These are phyloP conservation scores for Psilocybe sp. DNA, from an alignment of 768 basidiomycete species.

Conservation along the genomic window DNA sequence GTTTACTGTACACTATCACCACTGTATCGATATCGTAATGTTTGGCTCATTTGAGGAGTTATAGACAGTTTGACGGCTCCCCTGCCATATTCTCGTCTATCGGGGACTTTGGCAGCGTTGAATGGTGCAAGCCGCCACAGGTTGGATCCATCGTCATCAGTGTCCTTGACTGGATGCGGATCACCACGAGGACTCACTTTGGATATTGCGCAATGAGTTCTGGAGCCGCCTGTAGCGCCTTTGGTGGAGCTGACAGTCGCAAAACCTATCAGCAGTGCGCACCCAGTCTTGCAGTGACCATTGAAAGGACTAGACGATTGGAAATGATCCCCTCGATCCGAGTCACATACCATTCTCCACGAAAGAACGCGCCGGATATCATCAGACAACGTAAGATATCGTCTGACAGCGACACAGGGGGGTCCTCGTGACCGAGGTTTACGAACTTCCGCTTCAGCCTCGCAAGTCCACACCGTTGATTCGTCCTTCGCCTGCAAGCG, in stretches of 20 bases:
- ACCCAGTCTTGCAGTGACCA: not conserved
- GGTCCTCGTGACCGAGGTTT: no score
- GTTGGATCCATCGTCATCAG: conserved; percentile 7
- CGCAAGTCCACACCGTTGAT: no score
- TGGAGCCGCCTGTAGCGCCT: conserved; percentile 22
- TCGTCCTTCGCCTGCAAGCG: no score
- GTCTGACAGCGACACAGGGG: no score
- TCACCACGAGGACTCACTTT: conserved; percentile 16
- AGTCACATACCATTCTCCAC: no score
- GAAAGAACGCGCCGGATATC: no score
- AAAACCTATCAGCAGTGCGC: conserved; percentile 14
- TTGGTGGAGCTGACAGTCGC: conserved; percentile 21
- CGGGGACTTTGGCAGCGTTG: conserved; percentile 19
- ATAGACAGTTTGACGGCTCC: not conserved
- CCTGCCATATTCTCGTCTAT: not conserved
- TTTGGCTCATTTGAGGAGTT: not conserved
- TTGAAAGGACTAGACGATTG: no score
- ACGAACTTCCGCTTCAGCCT: no score
- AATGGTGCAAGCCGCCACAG: conserved; percentile 25
- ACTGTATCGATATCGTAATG: conserved; percentile 17
- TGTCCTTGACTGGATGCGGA: not conserved
- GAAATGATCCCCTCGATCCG: no score
- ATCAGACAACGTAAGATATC: no score
- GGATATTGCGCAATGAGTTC: conserved; percentile 17
- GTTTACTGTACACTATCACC: conserved; percentile 19